Evolutionary conservation across 1,284 basidiomycete species (phyloP).

Genomic region (Waitea zeae): DNA sequence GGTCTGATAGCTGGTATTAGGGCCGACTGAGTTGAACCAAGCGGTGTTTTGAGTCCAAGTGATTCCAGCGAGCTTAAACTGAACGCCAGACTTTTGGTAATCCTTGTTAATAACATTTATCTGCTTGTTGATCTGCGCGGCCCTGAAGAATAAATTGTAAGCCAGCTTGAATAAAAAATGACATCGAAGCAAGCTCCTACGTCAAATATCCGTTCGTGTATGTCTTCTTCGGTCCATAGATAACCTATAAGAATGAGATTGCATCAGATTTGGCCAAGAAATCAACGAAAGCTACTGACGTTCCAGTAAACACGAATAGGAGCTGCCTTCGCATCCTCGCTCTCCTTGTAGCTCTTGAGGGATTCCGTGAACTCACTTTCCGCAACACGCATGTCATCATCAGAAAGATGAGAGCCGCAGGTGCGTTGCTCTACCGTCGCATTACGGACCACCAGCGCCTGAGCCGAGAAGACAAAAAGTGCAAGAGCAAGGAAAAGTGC

Average conservation of each 20-base stretch:
- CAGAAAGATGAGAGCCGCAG: constrained; percentile 21
- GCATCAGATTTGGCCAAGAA: no score
- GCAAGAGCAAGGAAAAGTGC: no score
- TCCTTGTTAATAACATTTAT: constrained; percentile 28
- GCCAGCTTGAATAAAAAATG: no score
- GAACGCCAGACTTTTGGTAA: constrained; percentile 23
- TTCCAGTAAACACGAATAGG: constrained; percentile 25
- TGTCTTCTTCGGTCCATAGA: no score
- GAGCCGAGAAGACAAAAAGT: not conserved
- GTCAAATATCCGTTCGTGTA: no score
- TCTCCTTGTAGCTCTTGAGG: constrained; percentile 15
- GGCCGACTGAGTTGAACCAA: constrained; percentile 30
- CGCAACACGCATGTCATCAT: constrained; percentile 16
- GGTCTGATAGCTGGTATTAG: constrained; percentile 19
- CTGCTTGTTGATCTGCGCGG: constrained; percentile 20
- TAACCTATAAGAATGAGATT: no score
- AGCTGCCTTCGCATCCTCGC: constrained; percentile 17
- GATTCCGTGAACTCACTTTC: constrained; percentile 26
- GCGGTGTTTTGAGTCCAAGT: constrained; percentile 25
- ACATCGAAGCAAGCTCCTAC: no score
- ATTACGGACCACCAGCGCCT: no score
- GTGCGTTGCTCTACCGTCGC: no score
- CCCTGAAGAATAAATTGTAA: constrained; percentile 14
- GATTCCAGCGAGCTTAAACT: constrained; percentile 25
- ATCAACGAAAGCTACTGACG: no score